Evolutionary conservation across 192 early-diverging fungal genomes (phyloP).

Genomic region (Rhizophagus sp.): DNA sequence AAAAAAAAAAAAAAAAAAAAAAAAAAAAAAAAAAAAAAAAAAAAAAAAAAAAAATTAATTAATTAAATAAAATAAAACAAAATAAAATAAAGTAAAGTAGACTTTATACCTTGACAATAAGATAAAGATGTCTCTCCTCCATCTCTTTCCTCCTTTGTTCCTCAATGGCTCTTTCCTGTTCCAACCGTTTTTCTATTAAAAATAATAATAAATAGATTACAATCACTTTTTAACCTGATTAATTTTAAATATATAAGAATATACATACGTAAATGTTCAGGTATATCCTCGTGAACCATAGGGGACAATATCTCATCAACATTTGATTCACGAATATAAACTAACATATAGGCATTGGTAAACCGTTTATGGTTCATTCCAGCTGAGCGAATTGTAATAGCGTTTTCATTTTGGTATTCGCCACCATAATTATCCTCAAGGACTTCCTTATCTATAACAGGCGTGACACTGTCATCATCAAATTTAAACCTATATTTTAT

Average conservation of each 20-base stretch:
- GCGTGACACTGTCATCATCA: conserved; percentile 94
- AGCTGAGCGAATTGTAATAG: neutral
- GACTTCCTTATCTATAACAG: conserved; percentile 76
- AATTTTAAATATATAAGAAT: neutral
- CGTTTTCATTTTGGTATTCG: conserved; percentile 49
- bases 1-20: too few relatives aligned
- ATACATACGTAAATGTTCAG: conserved; percentile 68
- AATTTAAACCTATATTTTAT: conserved; percentile 65
- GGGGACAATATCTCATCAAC: conserved; percentile 70
- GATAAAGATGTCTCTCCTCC: conserved; percentile 69
- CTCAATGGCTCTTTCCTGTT: conserved; percentile 59
- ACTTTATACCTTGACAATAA: conserved; percentile 52
- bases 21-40: too few relatives aligned
- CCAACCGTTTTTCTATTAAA: conserved; percentile 48
- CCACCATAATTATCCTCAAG: conserved; percentile 96
- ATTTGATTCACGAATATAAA: conserved; percentile 86
- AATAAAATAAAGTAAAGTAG: too few relatives aligned
- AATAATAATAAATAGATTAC: neutral
- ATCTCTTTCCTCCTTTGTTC: conserved; percentile 68
- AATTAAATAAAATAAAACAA: too few relatives aligned
- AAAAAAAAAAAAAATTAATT: neutral
- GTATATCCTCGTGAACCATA: conserved; percentile 71
- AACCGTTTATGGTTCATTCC: too few relatives aligned
- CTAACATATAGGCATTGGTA: conserved; percentile 98
- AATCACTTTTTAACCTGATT: neutral